Evolutionary conservation across 129 eudicot species (phyloP), one percentile per base, ranked within the genome.

Genomic region (Scalesia atractyloides): DNA sequence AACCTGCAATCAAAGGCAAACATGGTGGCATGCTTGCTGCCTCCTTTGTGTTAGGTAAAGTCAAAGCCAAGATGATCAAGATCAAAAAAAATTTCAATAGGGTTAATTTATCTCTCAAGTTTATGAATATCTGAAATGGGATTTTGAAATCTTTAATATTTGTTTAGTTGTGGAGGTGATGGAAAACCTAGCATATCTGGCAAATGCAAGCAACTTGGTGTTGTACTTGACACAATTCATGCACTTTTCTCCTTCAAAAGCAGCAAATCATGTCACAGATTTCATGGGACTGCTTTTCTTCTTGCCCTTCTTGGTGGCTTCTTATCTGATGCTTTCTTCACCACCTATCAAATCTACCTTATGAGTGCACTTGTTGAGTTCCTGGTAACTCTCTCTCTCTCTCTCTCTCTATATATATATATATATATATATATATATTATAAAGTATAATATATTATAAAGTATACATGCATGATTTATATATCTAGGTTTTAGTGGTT

Each of bases 21-120:
- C 98, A 92, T 75, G 98, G 98, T 17, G 98, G 98, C 82, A 84
- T 92, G 90, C 51, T 73, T 49, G 95, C 98, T 67, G 94, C 96
- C 59, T 87, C 88, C 59, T 92, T 92, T 71, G 98, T 92, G 39
- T 80, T 92, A 74, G 96, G 98, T 89, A 82, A 39, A 39, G 10
- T 39, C 44, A 39, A 65, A 68, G 39, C 41, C 66, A 64, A 64
- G 24, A 13, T 74, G 24, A 52, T 57, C 52, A 73, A 73, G 79
- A 64, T 74, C 63, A 65, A 8, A 18, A 12, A 19, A 34, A 47
- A 7, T 37, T 48, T 49, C 77, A 44, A 33, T 73, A 60, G 18
- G 34, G 61, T 73, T 26, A 13, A 49, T 19, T 34, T 73, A n/a
- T 73, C 34, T 26, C 9, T 49, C 22, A 50, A 20, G 36, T 14